Base-by-base conservation (phyloP, 139 green algal species). In the Klebsormidium nitens region DNA sequence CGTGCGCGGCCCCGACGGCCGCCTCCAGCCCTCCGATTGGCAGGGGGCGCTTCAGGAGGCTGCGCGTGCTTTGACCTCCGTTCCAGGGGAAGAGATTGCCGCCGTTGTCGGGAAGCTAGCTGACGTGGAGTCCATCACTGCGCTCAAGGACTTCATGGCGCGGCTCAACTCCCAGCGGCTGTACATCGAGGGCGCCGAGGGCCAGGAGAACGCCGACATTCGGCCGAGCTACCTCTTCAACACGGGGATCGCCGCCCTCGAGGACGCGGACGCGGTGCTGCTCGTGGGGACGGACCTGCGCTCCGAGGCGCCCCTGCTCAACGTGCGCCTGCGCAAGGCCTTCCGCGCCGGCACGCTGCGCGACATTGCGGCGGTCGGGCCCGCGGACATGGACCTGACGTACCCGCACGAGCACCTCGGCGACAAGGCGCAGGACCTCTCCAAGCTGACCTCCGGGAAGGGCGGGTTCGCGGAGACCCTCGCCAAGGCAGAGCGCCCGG, bases 261-360 rank as follows among this genome's bases (percentile, higher is more conserved):
- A 99, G 70, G 66, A 85, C n/a, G 87, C 93, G 1, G 93, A 98
- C 74, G 73, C 86, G 47, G 83, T 95, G 23, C 79, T 98, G 68
- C 80, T 98, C 28, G 82, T 98, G 1, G 94, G 94, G 38, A 90
- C 83, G 66, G 96, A 99, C 82, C 90, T 89, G 11, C 84, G 94
- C n/a, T 44, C 82, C 32, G 94, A 99, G 83, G 86, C 85, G 14
- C 93, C 94, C 1, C 92, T 99, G 38, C 90, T 95, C 72, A 99
- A 99, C 78, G 87, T 88, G 1, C 82, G 92, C 42, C 69, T 97
- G 29, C 82, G 92, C 37, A 91, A 92, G 69, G 82, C 77, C n/a
- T n/a, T n/a, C n/a, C n/a, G n/a, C n/a, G n/a, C n/a, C n/a, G n/a
- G n/a, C n/a, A n/a, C 29, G 73, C 34, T 39, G 28, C 71, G 38